These are phyloP conservation scores for Luffa aegyptiaca DNA, from an alignment of 306 rosid species.

Conservation along the genomic window DNA sequence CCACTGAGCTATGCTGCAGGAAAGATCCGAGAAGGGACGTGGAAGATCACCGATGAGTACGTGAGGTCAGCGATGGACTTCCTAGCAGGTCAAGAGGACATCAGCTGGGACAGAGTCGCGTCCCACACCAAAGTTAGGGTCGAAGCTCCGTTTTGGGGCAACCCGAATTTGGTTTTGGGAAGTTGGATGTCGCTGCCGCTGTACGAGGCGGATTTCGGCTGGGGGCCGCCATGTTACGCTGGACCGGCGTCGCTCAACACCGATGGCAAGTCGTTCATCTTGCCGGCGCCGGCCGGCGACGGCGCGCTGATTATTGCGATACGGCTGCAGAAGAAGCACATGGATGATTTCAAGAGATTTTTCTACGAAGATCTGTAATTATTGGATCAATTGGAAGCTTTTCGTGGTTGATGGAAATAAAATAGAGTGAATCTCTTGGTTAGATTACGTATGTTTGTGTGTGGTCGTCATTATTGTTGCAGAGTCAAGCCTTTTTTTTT, in stretches of 20 bases:
- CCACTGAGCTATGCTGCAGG: constrained; percentile 45
- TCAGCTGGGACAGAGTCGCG: constrained; percentile 14
- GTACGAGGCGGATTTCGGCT: constrained; percentile 26
- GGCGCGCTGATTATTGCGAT: constrained; percentile 34
- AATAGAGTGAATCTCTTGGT: too few species aligned
- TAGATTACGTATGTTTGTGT: too few species aligned
- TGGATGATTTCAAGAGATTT: constrained; percentile 45
- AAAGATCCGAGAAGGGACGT: constrained; percentile 38
- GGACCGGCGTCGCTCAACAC: constrained; percentile 36
- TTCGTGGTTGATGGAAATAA: too few species aligned
- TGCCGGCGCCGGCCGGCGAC: constrained; percentile 26
- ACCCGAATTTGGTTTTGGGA: too few species aligned
- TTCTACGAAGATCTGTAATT: constrained; percentile 22
- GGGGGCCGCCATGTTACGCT: constrained; percentile 45
- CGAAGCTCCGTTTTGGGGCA: constrained; percentile 14
- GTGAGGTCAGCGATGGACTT: constrained; percentile 27
- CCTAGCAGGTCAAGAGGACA: constrained; percentile 30
- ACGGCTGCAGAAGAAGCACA: constrained; percentile 34
- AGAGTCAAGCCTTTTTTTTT: too few species aligned
- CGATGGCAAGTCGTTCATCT: constrained; percentile 38
- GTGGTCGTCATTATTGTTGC: too few species aligned
- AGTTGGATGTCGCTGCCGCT: too few species aligned
- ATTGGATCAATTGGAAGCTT: too few species aligned
- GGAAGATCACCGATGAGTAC: constrained; percentile 37
- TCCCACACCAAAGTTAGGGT: background rate